Base-by-base conservation (phyloP, 2,329 filamentous ascomycete species). In the Colletotrichum tamarilloi region DNA sequence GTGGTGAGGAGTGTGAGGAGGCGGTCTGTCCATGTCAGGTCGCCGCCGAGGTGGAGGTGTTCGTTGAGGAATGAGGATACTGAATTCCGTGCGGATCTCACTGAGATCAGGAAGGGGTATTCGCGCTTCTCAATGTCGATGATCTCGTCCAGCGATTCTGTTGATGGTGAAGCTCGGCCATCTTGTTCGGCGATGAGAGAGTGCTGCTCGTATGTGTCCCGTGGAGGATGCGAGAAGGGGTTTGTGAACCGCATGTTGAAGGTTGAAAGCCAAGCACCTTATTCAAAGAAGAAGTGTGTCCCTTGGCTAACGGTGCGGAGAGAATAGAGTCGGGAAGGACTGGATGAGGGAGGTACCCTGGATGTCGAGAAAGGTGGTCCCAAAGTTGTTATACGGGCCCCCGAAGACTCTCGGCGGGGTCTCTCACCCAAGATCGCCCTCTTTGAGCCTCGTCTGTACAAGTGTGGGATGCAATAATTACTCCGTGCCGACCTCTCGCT, bases 41-140 rank as follows among this genome's bases (percentile, higher is more conserved):
- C 30, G 35, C 7, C 26, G 4, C 4, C 42, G 26, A 30, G 28
- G 55, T 57, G 55, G 2, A 52, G 12, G 4, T n/a, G 11, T 4
- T 70, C 62, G 53, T n/a, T 53, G 67, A 70, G 16, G 3, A 70
- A 59, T 3, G 38, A 66, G 4, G 53, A 65, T 16, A 70, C 62
- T 11, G 67, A 70, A 30, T 52, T 65, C 11, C 62, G 53, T 1
- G 62, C 67, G 4, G 60, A 59, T 7, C 62, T 65, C 3, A 70
- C 46, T 11, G 67, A 65, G n/a, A 59, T 14, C 1, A 70, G 53
- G 2, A 70, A 49, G 5, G 53, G 53, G 19, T 42, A 28, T 12
- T 38, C 38, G 1, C 38, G n/a, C 38, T 58, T 65, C 6, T 70
- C 55, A 6, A 42, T 11, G 28, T 65, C 52, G 14, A 57, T 57